Percentiles rank a stretch among this genome's conserved stretches.
These are phyloP conservation scores for Novymonas esmeraldas DNA, from an alignment of 208 protist species.

Conservation along the genomic window DNA sequence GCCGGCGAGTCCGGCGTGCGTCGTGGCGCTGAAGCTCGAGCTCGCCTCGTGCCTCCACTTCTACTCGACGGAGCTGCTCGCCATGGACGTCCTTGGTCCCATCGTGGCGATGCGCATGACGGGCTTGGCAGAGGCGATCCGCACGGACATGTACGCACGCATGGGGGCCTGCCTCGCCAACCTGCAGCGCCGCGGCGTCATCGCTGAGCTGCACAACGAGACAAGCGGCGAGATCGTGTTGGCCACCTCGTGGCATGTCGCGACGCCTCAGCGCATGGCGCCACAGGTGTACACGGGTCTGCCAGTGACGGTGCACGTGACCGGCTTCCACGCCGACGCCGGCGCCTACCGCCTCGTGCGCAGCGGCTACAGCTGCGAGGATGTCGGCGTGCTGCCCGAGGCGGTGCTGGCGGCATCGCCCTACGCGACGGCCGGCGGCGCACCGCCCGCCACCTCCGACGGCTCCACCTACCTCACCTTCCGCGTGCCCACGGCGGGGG, in stretches of 20 bases:
- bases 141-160: conserved; percentile 34
- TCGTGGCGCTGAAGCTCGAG: conserved; percentile 24
- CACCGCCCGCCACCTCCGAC: background rate
- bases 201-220: conserved; percentile 39
- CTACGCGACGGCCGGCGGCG: background rate
- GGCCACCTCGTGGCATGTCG: conserved; percentile 38
- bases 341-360: conserved; percentile 28
- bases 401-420: background rate
- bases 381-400: conserved; percentile 25
- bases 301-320: conserved; percentile 24
- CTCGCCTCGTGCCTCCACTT: conserved; percentile 56
- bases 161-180: conserved; percentile 40
- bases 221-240: conserved; percentile 37
- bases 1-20: conserved; percentile 28
- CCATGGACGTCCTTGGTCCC: conserved; percentile 31
- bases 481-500: conserved; percentile 34
- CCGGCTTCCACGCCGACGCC: conserved; percentile 25
- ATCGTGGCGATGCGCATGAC: conserved; percentile 42
- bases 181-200: conserved; percentile 17
- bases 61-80: conserved; percentile 49
- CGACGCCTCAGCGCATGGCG: conserved; percentile 17
- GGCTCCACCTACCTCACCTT: conserved; percentile 32
- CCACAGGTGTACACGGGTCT: conserved; percentile 18
- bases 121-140: conserved; percentile 30
- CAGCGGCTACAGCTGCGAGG: conserved; percentile 25